These are phyloP conservation scores for Quercus variabilis DNA, from an alignment of 306 rosid species.

Conservation along the genomic window DNA sequence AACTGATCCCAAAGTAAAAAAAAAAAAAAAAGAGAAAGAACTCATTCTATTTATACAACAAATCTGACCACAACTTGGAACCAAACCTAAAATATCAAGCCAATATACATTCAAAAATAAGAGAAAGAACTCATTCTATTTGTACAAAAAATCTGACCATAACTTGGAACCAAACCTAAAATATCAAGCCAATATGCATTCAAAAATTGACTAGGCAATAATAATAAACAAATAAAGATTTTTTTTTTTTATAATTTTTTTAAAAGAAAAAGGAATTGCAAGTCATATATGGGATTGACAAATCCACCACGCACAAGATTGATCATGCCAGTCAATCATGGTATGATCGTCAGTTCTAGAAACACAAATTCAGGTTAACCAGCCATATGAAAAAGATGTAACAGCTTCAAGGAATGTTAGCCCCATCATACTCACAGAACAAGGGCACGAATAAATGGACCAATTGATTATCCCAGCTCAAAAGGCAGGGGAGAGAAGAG, in stretches of 20 bases:
- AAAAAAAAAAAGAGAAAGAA: neutral
- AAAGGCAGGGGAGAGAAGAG: neutral
- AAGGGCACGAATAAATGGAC: neutral
- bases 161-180: neutral
- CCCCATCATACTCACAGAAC: neutral
- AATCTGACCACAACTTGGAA: neutral
- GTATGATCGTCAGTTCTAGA: neutral
- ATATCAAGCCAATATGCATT: neutral
- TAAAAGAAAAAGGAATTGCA: neutral
- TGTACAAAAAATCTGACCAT: neutral
- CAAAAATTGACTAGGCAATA: neutral
- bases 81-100: neutral
- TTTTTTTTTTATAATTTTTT: too few species aligned
- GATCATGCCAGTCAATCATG: neutral
- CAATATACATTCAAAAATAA: neutral
- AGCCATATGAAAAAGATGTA: neutral
- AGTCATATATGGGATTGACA: neutral
- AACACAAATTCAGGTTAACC: neutral
- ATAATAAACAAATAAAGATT: too few species aligned
- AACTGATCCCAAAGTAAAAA: conserved; percentile 2
- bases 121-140: neutral
- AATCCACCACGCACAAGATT: neutral
- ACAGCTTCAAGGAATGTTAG: neutral
- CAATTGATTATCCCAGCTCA: neutral
- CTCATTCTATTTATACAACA: neutral